Percentiles rank a stretch among this genome's conserved stretches.
These are phyloP conservation scores for Talaromyces borbonicus DNA, from an alignment of 495 filamentous ascomycete species.

Conservation along the genomic window DNA sequence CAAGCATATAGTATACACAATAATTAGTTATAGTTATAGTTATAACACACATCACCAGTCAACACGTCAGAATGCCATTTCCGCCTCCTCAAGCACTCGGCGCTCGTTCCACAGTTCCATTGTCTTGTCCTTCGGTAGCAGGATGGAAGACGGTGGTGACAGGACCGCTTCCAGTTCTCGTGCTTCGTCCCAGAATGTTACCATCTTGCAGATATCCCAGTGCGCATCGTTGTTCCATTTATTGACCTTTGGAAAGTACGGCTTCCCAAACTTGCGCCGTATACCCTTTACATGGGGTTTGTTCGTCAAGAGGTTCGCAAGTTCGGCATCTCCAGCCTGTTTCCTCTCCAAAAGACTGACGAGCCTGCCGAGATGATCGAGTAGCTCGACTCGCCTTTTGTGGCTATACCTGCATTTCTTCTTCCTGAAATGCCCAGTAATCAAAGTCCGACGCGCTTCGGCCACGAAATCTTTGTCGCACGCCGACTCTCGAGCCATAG, in stretches of 20 bases:
- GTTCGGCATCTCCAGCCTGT: constrained; percentile 11
- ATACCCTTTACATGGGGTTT: neutral
- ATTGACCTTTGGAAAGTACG: constrained; percentile 11
- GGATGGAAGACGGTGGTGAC: constrained; percentile 10
- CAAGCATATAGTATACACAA: too few species aligned
- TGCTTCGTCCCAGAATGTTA: constrained; percentile 22
- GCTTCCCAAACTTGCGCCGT: constrained; percentile 10
- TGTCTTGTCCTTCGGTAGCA: constrained; percentile 8
- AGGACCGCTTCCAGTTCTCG: constrained; percentile 18
- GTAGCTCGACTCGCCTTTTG: neutral
- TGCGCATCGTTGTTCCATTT: constrained; percentile 9
- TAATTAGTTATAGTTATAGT: too few species aligned
- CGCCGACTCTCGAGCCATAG: constrained; percentile 22
- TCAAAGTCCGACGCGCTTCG: constrained; percentile 22
- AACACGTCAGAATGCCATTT: neutral
- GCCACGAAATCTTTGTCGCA: constrained; percentile 22
- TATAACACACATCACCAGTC: neutral
- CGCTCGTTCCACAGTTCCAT: constrained; percentile 12
- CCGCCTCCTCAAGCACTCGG: constrained; percentile 1
- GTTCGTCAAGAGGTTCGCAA: constrained; percentile 7
- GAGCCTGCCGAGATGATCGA: constrained; percentile 12
- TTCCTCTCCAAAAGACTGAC: constrained; percentile 17
- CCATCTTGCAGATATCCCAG: constrained; percentile 3
- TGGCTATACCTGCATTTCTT: neutral
- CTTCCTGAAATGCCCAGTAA: constrained; percentile 8